Evolutionary conservation across 139 green algal species (phyloP).

Genomic region (Yamagishiella unicocca): DNA sequence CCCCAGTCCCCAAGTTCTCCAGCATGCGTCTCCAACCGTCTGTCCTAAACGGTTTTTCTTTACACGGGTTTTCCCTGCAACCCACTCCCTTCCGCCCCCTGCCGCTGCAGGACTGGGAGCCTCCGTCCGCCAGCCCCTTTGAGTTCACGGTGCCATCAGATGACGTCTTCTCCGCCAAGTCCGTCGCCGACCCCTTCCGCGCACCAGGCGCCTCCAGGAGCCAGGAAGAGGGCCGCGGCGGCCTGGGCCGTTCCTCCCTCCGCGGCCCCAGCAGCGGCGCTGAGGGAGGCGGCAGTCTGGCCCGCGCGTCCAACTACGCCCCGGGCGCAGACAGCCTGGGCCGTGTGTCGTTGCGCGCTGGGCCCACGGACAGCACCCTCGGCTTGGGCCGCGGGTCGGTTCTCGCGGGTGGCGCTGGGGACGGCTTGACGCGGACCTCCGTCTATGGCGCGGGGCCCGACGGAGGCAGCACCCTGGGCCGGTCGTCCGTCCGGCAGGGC

Average conservation of each 20-base stretch:
- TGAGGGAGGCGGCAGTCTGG: background rate
- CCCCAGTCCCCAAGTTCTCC: too few species aligned
- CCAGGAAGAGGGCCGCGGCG: background rate
- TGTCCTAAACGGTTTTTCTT: too few species aligned
- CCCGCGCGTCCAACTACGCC: too few species aligned
- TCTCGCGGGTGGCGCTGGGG: too few species aligned
- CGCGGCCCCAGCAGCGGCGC: background rate
- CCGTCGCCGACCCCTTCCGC: background rate
- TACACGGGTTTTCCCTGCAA: too few species aligned
- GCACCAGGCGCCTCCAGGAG: background rate
- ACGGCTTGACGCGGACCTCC: too few species aligned
- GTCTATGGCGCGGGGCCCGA: background rate
- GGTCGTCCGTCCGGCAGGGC: background rate
- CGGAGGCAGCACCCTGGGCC: background rate
- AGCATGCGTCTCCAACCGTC: too few species aligned
- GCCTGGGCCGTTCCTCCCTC: background rate
- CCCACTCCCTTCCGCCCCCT: too few species aligned
- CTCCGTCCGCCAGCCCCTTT: background rate
- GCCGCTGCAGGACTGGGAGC: slow-evolving; percentile 16
- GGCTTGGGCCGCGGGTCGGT: too few species aligned
- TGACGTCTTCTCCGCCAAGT: too few species aligned
- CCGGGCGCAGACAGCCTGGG: background rate
- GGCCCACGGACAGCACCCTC: too few species aligned
- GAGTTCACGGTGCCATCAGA: slow-evolving; percentile 22
- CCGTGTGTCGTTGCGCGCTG: background rate